A percentile compares a stretch with the other conserved stretches of the same genome.
Evolutionary conservation across 805 yeast genomes (phyloP).

Genomic region (Komagataella phaffii): DNA sequence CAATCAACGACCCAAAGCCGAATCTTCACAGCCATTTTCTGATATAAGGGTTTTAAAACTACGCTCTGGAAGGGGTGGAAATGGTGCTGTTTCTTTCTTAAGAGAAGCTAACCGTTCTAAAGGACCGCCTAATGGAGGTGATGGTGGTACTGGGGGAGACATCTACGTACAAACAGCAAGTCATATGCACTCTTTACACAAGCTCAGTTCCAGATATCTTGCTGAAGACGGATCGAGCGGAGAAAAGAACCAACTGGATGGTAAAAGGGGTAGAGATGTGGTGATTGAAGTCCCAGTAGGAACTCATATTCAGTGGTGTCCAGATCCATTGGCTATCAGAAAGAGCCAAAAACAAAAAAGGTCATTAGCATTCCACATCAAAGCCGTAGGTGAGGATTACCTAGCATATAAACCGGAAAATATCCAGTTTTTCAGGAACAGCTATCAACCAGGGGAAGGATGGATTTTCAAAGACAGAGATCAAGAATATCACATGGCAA

Average conservation of each 20-base stretch:
- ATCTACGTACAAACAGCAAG: constrained; percentile 72
- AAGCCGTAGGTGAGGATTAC: constrained; percentile 11
- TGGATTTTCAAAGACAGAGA: constrained; percentile 81
- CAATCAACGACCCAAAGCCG: constrained; percentile 29
- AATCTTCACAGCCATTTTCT: constrained; percentile 27
- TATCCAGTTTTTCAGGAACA: constrained; percentile 50
- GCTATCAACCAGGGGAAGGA: constrained; percentile 63
- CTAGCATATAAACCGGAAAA: constrained; percentile 18
- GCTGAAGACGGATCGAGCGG: constrained; percentile 71
- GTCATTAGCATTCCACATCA: constrained; percentile 13
- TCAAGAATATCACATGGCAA: constrained; percentile 51
- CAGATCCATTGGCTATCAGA: constrained; percentile 44
- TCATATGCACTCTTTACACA: constrained; percentile 59
- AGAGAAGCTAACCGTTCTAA: constrained; percentile 73
- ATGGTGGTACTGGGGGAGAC: constrained; percentile 90
- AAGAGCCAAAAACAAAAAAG: constrained; percentile 9
- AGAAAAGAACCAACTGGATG: constrained; percentile 66
- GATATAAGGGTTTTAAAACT: constrained; percentile 61
- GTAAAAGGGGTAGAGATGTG: constrained; percentile 71
- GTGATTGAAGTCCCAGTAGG: constrained; percentile 86
- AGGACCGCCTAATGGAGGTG: constrained; percentile 99
- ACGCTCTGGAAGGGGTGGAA: constrained; percentile 76
- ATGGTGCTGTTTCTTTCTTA: constrained; percentile 75
- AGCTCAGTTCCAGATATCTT: constrained; percentile 47
- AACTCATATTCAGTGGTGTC: constrained; percentile 75